Evolutionary conservation across 306 rosid species (phyloP), one percentile per base, ranked within the genome.

Genomic region (Fragaria nilgerrensis): DNA sequence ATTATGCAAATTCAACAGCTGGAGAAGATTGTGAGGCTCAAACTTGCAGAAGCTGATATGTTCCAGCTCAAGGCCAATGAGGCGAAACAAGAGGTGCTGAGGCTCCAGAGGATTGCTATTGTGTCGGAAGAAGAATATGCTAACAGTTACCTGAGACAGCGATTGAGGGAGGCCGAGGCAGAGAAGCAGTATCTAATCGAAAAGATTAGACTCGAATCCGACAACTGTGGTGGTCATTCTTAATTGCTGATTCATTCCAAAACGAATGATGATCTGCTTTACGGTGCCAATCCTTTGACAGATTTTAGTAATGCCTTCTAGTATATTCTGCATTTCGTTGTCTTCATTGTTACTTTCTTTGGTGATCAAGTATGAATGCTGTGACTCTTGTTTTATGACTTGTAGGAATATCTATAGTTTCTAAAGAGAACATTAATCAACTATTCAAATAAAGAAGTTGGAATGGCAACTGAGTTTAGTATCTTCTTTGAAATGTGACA

Each of bases 101-200:
- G 88, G 86, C 97, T 95, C 79, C 96, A 88, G 80, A 90, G 90
- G 83, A 90, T 95, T 71, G 88, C 93, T 69, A 86, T 88, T 53
- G 97, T 97, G 80, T 92, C 95, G 13, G 97, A 95, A 77, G 98
- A 95, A 79, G 97, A 95, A 65, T 95, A 90, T 78, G 94, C 93
- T n/a, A 89, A 84, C 87, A 92, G 83, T 74, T 90, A 92, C 82
- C 85, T 90, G 71, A 92, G 90, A 84, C 97, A 95, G 61, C 89
- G 86, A 16, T 81, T 89, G 78, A 95, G 80, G 55, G 98, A 95
- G 83, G 98, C 98, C 3, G 97, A 92, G 84, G 96, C 96, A 37
- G 98, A 92, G 89, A 95, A 92, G 84, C 96, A 87, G 85, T 92
- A 90, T 88, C 89, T 95, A 73, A 87, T 90, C 73, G 98, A 95